Evolutionary conservation across 208 protist genomes (phyloP).

Genomic region (Acanthamoeba culbertsoni): DNA sequence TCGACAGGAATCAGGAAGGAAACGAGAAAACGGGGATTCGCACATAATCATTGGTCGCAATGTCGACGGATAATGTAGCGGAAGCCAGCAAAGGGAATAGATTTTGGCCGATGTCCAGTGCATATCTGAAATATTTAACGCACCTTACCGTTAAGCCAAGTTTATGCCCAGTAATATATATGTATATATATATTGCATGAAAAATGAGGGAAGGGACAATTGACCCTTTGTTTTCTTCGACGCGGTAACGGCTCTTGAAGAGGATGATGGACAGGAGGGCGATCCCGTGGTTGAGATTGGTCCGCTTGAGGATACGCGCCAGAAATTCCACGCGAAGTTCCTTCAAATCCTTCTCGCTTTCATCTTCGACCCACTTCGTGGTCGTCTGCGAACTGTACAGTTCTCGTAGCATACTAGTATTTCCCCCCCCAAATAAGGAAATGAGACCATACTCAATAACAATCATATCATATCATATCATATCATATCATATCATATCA

Average conservation of each 20-base stretch:
- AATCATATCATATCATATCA: background rate
- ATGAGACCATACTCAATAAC: too few species aligned
- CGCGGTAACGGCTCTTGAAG: conserved; percentile 20
- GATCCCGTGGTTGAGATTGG: background rate
- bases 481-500: too few species aligned
- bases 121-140: too few species aligned
- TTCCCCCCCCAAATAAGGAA: background rate
- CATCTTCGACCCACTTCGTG: background rate
- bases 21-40: background rate
- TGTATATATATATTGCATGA: background rate
- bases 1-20: background rate
- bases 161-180: background rate
- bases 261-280: conserved; percentile 2
- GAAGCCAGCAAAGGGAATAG: background rate
- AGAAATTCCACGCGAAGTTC: conserved; percentile 34
- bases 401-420: conserved; percentile 18
- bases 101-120: background rate
- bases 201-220: background rate
- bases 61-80: background rate
- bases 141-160: background rate
- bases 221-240: background rate
- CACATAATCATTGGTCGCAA: conserved; percentile 10
- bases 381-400: conserved; percentile 50
- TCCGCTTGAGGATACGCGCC: background rate
- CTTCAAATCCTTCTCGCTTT: background rate